A percentile compares a stretch with the other conserved stretches of the same genome.
phyloP scores from a whole-genome alignment of 179 eudicot genomes.

The Beta macrorhiza region DNA sequence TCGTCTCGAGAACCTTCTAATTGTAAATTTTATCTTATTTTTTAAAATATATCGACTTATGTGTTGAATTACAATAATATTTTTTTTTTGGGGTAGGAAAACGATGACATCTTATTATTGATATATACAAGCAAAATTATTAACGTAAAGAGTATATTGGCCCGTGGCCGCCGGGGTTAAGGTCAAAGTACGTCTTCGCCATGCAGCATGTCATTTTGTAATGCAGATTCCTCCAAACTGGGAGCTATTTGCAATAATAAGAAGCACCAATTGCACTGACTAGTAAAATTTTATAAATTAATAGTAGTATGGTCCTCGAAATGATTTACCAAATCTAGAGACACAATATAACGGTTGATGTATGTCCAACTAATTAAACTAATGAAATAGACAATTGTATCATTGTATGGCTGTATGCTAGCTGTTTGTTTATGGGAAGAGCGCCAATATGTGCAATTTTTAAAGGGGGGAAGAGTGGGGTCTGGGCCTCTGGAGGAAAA shows the following conservation, averaged over 20 bases:
- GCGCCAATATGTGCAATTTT: not conserved
- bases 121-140: no score
- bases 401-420: not conserved
- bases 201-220: not conserved
- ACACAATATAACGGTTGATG: not conserved
- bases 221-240: not conserved
- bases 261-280: not conserved
- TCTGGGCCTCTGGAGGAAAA: not conserved
- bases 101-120: no score
- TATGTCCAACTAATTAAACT: not conserved
- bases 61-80: no score
- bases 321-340: slow-evolving; percentile 5
- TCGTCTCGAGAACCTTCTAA: no score
- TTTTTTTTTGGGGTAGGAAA: no score
- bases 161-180: not conserved
- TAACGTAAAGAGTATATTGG: no score
- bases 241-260: not conserved
- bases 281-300: not conserved
- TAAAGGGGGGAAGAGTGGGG: not conserved
- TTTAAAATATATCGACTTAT: no score
- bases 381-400: not conserved
- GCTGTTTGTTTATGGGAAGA: not conserved
- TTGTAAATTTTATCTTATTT: no score
- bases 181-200: not conserved
- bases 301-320: not conserved